Evolutionary conservation across 73 alveolate genomes (phyloP).

Genomic region (Paraurostyla sp.): DNA sequence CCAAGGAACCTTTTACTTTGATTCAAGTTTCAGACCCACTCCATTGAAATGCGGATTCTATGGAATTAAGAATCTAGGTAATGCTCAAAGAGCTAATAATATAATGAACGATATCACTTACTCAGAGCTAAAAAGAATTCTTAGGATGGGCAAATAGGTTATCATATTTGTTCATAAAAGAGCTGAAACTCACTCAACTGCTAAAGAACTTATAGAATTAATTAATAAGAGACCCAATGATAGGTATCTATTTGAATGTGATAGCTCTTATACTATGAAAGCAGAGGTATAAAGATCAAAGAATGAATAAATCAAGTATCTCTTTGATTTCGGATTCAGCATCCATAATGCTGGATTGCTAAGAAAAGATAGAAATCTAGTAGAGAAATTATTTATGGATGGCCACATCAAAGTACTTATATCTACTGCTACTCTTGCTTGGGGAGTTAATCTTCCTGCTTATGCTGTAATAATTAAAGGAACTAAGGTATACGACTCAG

Average conservation of each 20-base stretch:
- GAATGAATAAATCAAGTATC: slow-evolving; percentile 83
- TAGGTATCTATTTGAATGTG: slow-evolving; percentile 86
- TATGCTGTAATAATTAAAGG: slow-evolving; percentile 99
- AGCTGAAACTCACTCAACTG: slow-evolving; percentile 95
- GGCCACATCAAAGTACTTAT: slow-evolving; percentile 95
- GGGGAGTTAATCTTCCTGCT: slow-evolving; percentile 99
- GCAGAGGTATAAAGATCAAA: slow-evolving; percentile 81
- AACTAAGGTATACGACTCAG: slow-evolving; percentile 95
- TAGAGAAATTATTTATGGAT: slow-evolving; percentile 92
- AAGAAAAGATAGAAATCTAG: slow-evolving; percentile 92
- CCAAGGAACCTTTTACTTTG: slow-evolving; percentile 94
- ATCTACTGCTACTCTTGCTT: slow-evolving; percentile 99
- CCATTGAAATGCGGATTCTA: slow-evolving; percentile 98
- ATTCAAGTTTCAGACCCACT: slow-evolving; percentile 98
- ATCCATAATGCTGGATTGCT: slow-evolving; percentile 99
- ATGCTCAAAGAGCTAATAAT: slow-evolving; percentile 76
- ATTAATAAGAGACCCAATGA: slow-evolving; percentile 76
- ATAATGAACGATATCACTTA: slow-evolving; percentile 91
- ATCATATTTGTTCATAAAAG: slow-evolving; percentile 99
- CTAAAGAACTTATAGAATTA: slow-evolving; percentile 84
- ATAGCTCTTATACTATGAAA: slow-evolving; percentile 72
- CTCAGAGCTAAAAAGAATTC: slow-evolving; percentile 84
- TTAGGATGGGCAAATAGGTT: slow-evolving; percentile 95
- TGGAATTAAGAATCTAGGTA: slow-evolving; percentile 92
- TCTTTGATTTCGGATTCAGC: slow-evolving; percentile 96